Percentiles rank a stretch among this genome's conserved stretches.
Conservation (phyloP, 2,329 filamentous ascomycete genomes). For the Fusarium cicatricum region DNA sequence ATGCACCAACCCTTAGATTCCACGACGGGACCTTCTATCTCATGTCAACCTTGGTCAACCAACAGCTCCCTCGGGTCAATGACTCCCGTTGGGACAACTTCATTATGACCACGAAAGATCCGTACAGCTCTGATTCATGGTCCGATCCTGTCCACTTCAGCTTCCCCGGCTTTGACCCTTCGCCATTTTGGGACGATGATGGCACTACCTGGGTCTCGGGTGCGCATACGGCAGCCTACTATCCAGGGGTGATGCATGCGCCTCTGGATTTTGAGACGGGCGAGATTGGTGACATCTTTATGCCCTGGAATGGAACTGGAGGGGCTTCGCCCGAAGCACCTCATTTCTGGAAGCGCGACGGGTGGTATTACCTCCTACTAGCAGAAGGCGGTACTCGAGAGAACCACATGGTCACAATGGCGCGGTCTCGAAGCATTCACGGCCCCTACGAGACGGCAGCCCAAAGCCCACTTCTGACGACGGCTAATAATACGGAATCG, state of each 20-base stretch:
- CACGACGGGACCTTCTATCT: slow-evolving; percentile 55
- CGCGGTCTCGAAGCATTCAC: slow-evolving; percentile 48
- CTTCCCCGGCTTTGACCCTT: slow-evolving; percentile 33
- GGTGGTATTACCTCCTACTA: slow-evolving; percentile 58
- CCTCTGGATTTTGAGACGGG: slow-evolving; percentile 49
- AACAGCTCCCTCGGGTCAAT: slow-evolving; percentile 40
- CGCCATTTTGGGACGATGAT: slow-evolving; percentile 34
- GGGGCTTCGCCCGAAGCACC: slow-evolving; percentile 53
- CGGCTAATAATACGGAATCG: slow-evolving; percentile 48
- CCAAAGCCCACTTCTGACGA: slow-evolving; percentile 56
- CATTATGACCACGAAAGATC: slow-evolving; percentile 52
- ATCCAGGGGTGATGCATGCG: slow-evolving; percentile 33
- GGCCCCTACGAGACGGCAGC: slow-evolving; percentile 55
- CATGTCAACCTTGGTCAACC: slow-evolving; percentile 52
- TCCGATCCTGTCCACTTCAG: slow-evolving; percentile 43
- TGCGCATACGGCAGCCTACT: slow-evolving; percentile 38
- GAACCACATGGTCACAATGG: slow-evolving; percentile 54
- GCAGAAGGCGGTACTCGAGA: slow-evolving; percentile 57
- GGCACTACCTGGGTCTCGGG: slow-evolving; percentile 49
- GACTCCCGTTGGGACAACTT: slow-evolving; percentile 42
- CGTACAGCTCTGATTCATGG: slow-evolving; percentile 51
- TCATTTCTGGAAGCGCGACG: slow-evolving; percentile 54
- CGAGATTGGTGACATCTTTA: slow-evolving; percentile 41
- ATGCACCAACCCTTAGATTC: slow-evolving; percentile 56
- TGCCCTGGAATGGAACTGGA: slow-evolving; percentile 56